Evolutionary conservation across 2,329 filamentous ascomycete genomes (phyloP), one percentile per base, ranked within the genome.

Genomic region (Plectosphaerella plurivora): DNA sequence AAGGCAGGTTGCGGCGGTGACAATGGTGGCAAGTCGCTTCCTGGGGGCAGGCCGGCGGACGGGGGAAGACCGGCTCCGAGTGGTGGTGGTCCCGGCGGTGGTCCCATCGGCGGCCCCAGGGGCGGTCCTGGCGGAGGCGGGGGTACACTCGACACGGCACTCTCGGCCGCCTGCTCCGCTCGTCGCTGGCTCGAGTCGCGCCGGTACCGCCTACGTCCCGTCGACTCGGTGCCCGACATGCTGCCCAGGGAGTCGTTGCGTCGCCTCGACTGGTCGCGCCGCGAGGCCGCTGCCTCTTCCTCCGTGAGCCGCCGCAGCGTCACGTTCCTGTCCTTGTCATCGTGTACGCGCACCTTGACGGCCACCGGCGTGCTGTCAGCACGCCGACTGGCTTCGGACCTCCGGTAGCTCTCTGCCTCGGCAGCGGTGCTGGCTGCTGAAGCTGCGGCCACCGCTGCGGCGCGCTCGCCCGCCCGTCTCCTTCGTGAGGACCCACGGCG

Each of bases 261-360:
- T 45, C 66, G 65, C 37, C 71, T 63, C 47, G 70, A 65, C 22
- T 66, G 62, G 10, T 68, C 65, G 45, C 72, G 71, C 12, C 70
- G 65, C 4, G 65, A 69, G 28, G 72, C 72, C 35, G 73, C 71
- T 3, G 78, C 73, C 63, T 87, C 83, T 55, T 83, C 78, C 24
- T 84, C 82, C 0, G 83, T 84, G 22, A 86, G 68, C 36, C 81
- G 74, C 37, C 83, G 76, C 42, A 87, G 68, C 14, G 83, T 87
- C 52, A 87, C 76, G 56, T 83, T 83, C 55, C 78, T 73, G 53
- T 83, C 78, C 33, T 74, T 75, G 59, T 86, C 82, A 57, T 83
- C 79, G 57, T 84, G 78, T 46, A 85, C 73, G 60, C 79, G 81
- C 52, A 86, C 68, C 62, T 81, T 83, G 53, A 86, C 77, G 60